Conservation (phyloP, 163 green algal genomes). For the Smithsoniella earleae region DNA sequence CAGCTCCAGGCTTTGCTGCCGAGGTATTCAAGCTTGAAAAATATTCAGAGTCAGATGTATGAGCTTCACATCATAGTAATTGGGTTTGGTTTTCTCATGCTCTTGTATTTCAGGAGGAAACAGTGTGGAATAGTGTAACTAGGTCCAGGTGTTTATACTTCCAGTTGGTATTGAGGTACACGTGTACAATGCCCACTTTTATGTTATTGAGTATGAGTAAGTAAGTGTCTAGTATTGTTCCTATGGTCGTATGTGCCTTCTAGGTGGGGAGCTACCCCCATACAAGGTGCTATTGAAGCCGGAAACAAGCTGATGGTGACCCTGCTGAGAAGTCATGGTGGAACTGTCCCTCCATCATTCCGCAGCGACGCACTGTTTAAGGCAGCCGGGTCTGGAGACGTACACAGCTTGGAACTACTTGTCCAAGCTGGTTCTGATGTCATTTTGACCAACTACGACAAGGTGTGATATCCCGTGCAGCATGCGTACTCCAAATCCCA, state of each 20-base stretch:
- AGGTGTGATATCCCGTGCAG: not conserved
- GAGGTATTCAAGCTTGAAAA: no score
- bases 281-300: not conserved
- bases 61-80: no score
- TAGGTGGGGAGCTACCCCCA: not conserved
- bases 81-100: no score
- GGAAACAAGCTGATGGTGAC: conserved; percentile 8
- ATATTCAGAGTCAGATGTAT: no score
- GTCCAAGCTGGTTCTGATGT: not conserved
- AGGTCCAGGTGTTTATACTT: no score
- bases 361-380: not conserved
- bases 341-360: not conserved
- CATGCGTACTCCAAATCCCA: no score
- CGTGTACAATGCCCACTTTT: no score
- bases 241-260: not conserved
- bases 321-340: not conserved
- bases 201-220: not conserved
- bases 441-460: conserved; percentile 1
- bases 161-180: no score
- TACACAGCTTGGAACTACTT: not conserved
- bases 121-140: no score
- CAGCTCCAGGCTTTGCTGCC: no score
- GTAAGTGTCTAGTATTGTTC: not conserved
- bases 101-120: no score
- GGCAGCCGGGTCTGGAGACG: not conserved